phyloP scores from a whole-genome alignment of 2,329 filamentous ascomycete genomes.

The Sclerotinia nivalis region DNA sequence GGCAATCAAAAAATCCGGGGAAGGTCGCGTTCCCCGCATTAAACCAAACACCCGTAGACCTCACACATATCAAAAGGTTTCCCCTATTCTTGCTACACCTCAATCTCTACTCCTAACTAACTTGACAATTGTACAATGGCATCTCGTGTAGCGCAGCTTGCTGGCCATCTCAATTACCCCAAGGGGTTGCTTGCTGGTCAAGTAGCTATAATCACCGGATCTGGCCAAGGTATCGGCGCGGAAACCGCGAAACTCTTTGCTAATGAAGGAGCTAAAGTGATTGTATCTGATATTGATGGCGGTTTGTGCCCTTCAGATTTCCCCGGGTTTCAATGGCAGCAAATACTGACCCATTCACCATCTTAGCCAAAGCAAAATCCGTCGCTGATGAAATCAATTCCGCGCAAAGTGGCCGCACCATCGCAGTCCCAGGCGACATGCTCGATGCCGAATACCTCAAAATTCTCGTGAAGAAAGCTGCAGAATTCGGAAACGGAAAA shows the following conservation, averaged over 20 bases:
- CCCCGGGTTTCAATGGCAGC: slow-evolving; percentile 7
- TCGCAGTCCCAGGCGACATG: slow-evolving; percentile 76
- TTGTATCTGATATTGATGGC: slow-evolving; percentile 80
- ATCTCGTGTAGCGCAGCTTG: slow-evolving; percentile 67
- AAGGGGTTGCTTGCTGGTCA: slow-evolving; percentile 76
- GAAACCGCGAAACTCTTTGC: slow-evolving; percentile 81
- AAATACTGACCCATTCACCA: slow-evolving; percentile 24
- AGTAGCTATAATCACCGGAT: slow-evolving; percentile 83
- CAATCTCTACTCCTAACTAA: background rate
- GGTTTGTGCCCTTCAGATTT: slow-evolving; percentile 47
- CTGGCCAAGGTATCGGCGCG: slow-evolving; percentile 84
- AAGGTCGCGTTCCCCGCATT: background rate
- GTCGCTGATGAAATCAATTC: slow-evolving; percentile 71
- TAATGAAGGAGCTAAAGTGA: slow-evolving; percentile 82
- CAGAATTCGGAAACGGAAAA: slow-evolving; percentile 80
- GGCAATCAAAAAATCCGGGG: slow-evolving; percentile 10
- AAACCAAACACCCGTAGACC: background rate
- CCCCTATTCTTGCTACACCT: background rate
- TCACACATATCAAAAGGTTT: background rate
- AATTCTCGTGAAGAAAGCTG: slow-evolving; percentile 70
- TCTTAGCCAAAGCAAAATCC: slow-evolving; percentile 63
- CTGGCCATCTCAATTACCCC: slow-evolving; percentile 79
- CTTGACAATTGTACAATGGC: slow-evolving; percentile 33
- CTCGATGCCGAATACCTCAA: slow-evolving; percentile 70
- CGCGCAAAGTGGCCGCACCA: slow-evolving; percentile 59